A percentile compares a stretch with the other conserved stretches of the same genome.
Evolutionary conservation across 768 basidiomycete genomes (phyloP).

Genomic region (Boletus rubroflammeus): DNA sequence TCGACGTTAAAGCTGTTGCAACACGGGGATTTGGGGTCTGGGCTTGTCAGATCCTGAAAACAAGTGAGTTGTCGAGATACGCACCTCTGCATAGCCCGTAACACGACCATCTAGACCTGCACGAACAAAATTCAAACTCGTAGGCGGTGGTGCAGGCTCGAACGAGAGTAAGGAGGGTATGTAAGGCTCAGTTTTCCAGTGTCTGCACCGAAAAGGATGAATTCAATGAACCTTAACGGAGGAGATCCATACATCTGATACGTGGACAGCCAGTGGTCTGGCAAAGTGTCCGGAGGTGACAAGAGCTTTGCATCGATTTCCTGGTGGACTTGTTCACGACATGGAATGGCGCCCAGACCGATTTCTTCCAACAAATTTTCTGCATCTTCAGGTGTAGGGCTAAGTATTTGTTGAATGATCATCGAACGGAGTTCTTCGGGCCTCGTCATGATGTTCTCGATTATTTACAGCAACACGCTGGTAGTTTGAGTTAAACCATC

Average conservation of each 20-base stretch:
- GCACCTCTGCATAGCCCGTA: conserved; percentile 78
- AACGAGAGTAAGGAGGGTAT: conserved; percentile 61
- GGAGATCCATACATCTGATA: conserved; percentile 73
- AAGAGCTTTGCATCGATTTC: conserved; percentile 77
- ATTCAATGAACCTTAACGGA: conserved; percentile 6
- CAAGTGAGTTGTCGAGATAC: conserved; percentile 12
- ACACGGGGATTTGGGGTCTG: conserved; percentile 55
- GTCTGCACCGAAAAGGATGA: conserved; percentile 40
- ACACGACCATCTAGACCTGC: conserved; percentile 77
- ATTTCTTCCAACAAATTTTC: conserved; percentile 49
- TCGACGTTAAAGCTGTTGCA: conserved; percentile 77
- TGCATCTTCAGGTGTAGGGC: conserved; percentile 41
- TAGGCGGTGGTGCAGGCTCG: conserved; percentile 72
- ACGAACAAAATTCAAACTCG: conserved; percentile 67
- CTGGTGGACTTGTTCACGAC: conserved; percentile 54
- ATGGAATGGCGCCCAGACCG: conserved; percentile 54
- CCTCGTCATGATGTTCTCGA: conserved; percentile 14
- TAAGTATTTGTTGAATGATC: conserved; percentile 46
- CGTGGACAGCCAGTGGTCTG: conserved; percentile 66
- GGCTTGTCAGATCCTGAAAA: conserved; percentile 5
- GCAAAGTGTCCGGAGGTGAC: conserved; percentile 62
- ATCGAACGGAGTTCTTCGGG: conserved; percentile 23
- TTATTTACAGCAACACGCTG: conserved; percentile 6
- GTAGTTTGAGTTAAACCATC: background rate
- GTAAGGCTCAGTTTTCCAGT: conserved; percentile 64